These are phyloP conservation scores for Leccinum truebloodii DNA, from an alignment of 768 basidiomycete species.

Conservation along the genomic window DNA sequence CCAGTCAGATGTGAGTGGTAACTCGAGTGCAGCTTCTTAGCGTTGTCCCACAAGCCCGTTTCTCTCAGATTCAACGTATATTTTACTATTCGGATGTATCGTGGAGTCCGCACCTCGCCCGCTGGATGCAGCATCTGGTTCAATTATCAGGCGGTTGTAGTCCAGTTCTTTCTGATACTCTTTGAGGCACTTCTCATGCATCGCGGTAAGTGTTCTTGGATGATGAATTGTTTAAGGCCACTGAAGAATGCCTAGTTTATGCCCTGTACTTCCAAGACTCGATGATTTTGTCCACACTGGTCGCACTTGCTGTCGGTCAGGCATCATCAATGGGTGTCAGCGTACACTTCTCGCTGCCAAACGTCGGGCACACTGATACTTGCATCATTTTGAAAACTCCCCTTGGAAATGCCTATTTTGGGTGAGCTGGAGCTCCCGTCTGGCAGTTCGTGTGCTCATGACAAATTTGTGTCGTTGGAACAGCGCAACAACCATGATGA, in stretches of 20 bases:
- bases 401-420: constrained; percentile 18
- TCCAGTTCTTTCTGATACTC: constrained; percentile 14
- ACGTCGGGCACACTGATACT: constrained; percentile 7
- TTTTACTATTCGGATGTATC: constrained; percentile 19
- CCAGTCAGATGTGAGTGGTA: constrained; percentile 19
- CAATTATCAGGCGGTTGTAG: constrained; percentile 14
- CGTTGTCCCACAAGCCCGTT: neutral
- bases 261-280: constrained; percentile 13
- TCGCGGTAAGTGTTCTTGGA: constrained; percentile 10
- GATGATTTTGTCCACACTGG: constrained; percentile 10
- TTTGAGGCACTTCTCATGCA: constrained; percentile 21
- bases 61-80: constrained; percentile 24
- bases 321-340: constrained; percentile 20
- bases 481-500: constrained; percentile 22
- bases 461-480: neutral
- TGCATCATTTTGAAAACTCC: constrained; percentile 16
- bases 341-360: constrained; percentile 8
- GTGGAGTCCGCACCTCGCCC: constrained; percentile 5
- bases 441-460: neutral
- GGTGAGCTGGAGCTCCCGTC: constrained; percentile 9
- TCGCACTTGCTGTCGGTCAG: constrained; percentile 12
- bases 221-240: neutral
- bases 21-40: neutral
- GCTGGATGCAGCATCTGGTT: constrained; percentile 21
- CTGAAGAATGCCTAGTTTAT: constrained; percentile 14